Evolutionary conservation across 306 rosid genomes (phyloP).

Genomic region (Glycyrrhiza uralensis): DNA sequence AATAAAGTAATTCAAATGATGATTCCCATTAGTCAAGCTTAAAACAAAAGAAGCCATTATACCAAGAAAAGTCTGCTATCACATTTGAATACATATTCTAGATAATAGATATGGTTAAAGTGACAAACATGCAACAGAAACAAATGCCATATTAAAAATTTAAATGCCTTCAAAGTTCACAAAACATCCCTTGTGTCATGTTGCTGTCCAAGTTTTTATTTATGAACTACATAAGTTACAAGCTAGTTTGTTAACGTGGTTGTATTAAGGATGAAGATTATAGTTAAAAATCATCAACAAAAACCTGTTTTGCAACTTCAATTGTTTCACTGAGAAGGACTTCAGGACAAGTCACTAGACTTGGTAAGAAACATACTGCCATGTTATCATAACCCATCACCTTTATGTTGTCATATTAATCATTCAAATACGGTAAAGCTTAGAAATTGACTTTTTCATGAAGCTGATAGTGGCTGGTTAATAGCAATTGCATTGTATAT

Average conservation of each 20-base stretch:
- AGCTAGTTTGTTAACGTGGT: not conserved
- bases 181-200: not conserved
- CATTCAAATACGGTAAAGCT: not conserved
- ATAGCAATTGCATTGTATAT: not conserved
- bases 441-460: not conserved
- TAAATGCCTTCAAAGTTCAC: not conserved
- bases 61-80: not conserved
- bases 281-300: not conserved
- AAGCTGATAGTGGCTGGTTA: not conserved
- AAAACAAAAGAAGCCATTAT: not conserved
- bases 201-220: not conserved
- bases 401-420: not conserved
- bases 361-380: not conserved
- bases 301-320: not conserved
- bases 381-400: not conserved
- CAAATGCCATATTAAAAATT: not conserved
- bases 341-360: not conserved
- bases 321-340: not conserved
- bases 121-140: not conserved
- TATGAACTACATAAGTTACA: not conserved
- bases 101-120: not conserved
- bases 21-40: conserved; percentile 5
- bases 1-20: not conserved
- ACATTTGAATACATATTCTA: not conserved
- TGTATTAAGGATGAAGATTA: not conserved